These are phyloP conservation scores for Arctium lappa DNA, from an alignment of 129 eudicot genomes.

Conservation along the genomic window DNA sequence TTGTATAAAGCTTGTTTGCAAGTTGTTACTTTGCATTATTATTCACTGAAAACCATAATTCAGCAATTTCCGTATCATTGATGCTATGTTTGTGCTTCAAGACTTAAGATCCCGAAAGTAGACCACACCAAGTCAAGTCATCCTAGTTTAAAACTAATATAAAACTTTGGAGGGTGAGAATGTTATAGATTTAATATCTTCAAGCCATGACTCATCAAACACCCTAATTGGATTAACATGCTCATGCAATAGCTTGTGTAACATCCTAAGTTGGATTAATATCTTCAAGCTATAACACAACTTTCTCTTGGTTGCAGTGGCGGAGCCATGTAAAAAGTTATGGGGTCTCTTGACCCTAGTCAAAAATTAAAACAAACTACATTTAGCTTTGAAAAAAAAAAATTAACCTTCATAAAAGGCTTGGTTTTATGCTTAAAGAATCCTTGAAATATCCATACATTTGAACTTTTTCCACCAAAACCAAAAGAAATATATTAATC, in stretches of 20 bases:
- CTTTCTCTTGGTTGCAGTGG: background rate
- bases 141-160: background rate
- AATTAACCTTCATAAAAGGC: no score
- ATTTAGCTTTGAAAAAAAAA: no score
- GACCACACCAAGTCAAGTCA: background rate
- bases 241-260: background rate
- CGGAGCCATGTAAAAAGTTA: no score
- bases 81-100: background rate
- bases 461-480: no score
- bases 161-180: background rate
- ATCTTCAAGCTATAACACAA: slow-evolving; percentile 2
- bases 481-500: no score
- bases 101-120: background rate
- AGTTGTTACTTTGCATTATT: background rate
- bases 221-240: background rate
- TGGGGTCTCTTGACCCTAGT: no score
- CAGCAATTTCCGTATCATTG: background rate
- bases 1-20: background rate
- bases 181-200: background rate
- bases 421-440: no score
- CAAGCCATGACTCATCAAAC: background rate
- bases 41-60: background rate
- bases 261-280: background rate
- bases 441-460: no score
- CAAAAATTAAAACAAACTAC: no score